Conservation (phyloP, 78 protist genomes). For the Monocercomonoides exilis region DNA sequence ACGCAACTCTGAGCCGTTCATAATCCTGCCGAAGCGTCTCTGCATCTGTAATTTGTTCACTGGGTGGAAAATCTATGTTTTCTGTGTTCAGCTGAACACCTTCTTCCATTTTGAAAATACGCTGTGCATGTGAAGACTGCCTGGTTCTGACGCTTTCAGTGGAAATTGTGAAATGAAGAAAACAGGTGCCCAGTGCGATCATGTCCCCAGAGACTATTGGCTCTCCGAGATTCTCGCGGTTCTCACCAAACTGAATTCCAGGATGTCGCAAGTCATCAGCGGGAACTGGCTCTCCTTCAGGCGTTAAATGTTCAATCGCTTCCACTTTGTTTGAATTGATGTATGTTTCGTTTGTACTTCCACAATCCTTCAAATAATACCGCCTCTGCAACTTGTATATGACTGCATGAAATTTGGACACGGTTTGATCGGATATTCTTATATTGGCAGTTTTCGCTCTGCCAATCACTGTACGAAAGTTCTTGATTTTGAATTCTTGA, state of each 20-base stretch:
- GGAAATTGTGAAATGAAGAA: neutral
- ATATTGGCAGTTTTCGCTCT: neutral
- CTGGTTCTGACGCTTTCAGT: neutral
- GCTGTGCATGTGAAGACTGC: neutral
- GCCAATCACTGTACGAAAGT: neutral
- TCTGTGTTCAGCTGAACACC: neutral
- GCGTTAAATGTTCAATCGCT: neutral
- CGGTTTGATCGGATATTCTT: neutral
- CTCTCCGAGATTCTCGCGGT: too few relatives aligned
- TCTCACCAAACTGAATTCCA: too few relatives aligned
- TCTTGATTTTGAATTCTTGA: neutral
- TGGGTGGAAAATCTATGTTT: neutral
- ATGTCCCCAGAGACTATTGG: neutral
- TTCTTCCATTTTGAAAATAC: neutral
- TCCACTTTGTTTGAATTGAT: neutral
- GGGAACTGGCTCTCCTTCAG: neutral
- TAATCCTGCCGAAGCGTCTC: neutral
- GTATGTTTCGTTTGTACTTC: neutral
- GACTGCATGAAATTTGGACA: neutral
- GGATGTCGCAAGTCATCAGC: neutral
- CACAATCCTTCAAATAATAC: neutral
- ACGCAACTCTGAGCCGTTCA: neutral
- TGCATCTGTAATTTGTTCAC: neutral
- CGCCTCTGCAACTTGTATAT: neutral
- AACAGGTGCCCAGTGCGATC: neutral